Conservation (phyloP, 805 yeast genomes). For the Candida loeiensis region DNA sequence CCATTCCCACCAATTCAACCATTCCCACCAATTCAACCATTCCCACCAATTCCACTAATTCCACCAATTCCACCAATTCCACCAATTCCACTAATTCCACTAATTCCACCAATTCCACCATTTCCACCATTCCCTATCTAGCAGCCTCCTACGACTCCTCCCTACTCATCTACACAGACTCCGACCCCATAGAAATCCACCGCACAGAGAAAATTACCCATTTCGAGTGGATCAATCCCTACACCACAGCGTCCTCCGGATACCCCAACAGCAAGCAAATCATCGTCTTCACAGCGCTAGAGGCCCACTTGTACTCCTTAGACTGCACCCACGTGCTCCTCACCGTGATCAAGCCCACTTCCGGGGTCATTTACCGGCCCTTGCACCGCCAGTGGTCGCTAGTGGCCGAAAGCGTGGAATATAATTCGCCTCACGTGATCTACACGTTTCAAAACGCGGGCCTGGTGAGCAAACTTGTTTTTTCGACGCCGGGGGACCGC, state of each 20-base stretch:
- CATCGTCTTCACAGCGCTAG: constrained; percentile 28
- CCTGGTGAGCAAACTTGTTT: constrained; percentile 22
- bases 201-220: constrained; percentile 30
- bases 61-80: no score
- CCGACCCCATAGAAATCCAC: constrained; percentile 29
- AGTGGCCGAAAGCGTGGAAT: constrained; percentile 22
- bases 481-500: constrained; percentile 3
- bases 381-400: constrained; percentile 30
- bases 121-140: no score
- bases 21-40: no score
- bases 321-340: constrained; percentile 32
- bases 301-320: constrained; percentile 33
- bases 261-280: constrained; percentile 33
- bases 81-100: no score
- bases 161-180: constrained; percentile 4
- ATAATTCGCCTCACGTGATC: constrained; percentile 16
- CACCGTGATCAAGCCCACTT: constrained; percentile 32
- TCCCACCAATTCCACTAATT: no score
- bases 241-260: constrained; percentile 15
- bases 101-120: no score
- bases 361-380: constrained; percentile 15
- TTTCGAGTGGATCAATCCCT: constrained; percentile 36
- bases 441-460: constrained; percentile 34
- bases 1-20: no score
- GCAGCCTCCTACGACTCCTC: no score